phyloP scores from a whole-genome alignment of 2,329 filamentous ascomycete species.

The Trichoderma afroharzianum region DNA sequence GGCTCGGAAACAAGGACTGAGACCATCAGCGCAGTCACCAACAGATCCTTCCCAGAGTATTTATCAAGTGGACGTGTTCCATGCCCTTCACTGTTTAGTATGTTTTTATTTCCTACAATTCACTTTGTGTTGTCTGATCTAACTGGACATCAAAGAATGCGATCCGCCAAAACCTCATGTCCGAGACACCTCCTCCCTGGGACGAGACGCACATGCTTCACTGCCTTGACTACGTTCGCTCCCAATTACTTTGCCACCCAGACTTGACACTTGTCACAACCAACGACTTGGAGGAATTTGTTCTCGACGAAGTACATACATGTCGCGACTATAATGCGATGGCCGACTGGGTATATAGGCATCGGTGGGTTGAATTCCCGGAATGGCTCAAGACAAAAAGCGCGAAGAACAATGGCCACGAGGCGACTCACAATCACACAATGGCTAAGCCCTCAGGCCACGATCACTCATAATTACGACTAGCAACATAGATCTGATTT shows the following conservation, averaged over 20 bases:
- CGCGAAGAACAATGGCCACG: background rate
- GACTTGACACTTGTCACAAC: constrained; percentile 18
- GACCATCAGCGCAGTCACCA: constrained; percentile 17
- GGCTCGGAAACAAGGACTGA: constrained; percentile 16
- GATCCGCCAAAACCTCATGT: constrained; percentile 19
- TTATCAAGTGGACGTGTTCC: constrained; percentile 20
- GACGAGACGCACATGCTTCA: constrained; percentile 21
- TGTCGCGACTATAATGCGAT: constrained; percentile 19
- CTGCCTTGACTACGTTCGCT: constrained; percentile 20
- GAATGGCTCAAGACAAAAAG: constrained; percentile 4
- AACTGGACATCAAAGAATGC: background rate
- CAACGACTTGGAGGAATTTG: constrained; percentile 19
- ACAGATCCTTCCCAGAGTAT: constrained; percentile 18
- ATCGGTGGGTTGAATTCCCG: constrained; percentile 19
- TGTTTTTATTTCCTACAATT: background rate
- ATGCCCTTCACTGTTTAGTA: constrained; percentile 20
- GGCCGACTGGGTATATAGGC: constrained; percentile 20
- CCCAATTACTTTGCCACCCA: constrained; percentile 19
- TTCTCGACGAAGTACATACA: constrained; percentile 17
- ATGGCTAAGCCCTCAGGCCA: background rate
- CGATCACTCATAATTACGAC: background rate
- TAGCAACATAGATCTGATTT: background rate
- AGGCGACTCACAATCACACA: background rate
- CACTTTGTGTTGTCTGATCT: background rate
- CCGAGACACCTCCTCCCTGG: constrained; percentile 4